Percentiles rank a stretch among this genome's conserved stretches.
Evolutionary conservation across 2,329 filamentous ascomycete genomes (phyloP).

Genomic region (Neocatenulostroma microsporum): DNA sequence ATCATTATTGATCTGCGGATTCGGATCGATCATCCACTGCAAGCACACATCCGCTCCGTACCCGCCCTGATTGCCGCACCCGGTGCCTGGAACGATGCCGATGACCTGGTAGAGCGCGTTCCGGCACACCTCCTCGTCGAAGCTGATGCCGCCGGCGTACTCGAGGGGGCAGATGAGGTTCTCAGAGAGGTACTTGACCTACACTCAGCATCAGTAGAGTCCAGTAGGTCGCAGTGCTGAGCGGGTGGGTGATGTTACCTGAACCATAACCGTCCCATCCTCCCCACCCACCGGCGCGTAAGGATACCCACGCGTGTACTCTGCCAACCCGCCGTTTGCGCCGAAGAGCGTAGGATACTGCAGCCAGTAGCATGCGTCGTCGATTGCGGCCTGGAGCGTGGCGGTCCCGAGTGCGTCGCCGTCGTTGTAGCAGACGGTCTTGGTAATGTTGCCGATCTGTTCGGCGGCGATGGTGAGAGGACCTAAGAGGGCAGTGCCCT

Average conservation of each 20-base stretch:
- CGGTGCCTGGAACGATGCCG: neutral
- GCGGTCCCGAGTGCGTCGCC: neutral
- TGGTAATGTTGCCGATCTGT: neutral
- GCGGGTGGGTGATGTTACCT: no score
- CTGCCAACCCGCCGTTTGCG: neutral
- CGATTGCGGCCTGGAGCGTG: neutral
- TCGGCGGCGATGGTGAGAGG: neutral
- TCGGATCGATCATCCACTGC: neutral
- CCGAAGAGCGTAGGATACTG: slow-evolving; percentile 1
- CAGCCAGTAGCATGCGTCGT: neutral
- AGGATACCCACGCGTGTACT: neutral
- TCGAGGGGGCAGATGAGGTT: neutral
- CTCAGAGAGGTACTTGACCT: neutral
- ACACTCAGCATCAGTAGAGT: no score
- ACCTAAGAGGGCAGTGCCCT: no score
- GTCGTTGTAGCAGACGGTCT: neutral
- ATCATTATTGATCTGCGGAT: no score
- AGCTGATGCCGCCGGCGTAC: neutral
- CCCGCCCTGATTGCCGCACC: slow-evolving; percentile 1
- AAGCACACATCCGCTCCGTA: neutral
- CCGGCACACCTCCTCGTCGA: neutral
- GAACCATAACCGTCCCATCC: neutral
- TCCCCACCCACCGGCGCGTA: neutral
- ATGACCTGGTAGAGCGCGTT: neutral
- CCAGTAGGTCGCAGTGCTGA: no score